These are phyloP conservation scores for Paramecium caudatum DNA, from an alignment of 73 alveolate species.

Conservation along the genomic window DNA sequence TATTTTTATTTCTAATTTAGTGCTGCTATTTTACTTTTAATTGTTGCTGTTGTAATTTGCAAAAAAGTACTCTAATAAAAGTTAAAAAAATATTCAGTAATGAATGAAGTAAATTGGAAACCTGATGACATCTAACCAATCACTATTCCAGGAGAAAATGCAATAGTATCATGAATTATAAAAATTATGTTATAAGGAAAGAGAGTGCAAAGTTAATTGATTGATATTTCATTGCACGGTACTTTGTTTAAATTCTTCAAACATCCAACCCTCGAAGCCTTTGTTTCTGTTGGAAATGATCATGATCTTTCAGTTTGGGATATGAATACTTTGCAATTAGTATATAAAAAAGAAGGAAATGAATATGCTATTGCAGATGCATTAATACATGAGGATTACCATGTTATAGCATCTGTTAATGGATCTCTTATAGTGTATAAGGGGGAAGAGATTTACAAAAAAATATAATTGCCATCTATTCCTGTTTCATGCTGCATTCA, in stretches of 20 bases:
- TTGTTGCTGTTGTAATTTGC: neutral
- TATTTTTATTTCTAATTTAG: neutral
- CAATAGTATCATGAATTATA: constrained; percentile 14
- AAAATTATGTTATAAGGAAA: neutral
- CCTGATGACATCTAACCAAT: neutral
- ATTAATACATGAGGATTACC: neutral
- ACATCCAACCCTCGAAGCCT: neutral
- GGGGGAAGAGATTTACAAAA: neutral
- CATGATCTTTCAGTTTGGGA: constrained; percentile 47
- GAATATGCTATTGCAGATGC: constrained; percentile 66
- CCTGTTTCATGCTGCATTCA: constrained; percentile 16
- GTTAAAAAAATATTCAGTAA: neutral
- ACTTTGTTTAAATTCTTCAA: constrained; percentile 6
- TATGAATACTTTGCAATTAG: neutral
- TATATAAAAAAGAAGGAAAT: constrained; percentile 57
- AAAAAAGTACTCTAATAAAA: neutral
- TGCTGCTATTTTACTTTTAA: neutral
- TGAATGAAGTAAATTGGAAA: neutral
- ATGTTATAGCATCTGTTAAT: constrained; percentile 25
- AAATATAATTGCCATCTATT: constrained; percentile 22
- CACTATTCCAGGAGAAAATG: neutral
- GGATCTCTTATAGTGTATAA: constrained; percentile 16
- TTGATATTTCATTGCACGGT: neutral
- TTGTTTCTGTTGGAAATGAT: constrained; percentile 16
- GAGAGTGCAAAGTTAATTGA: neutral